Percentiles rank a stretch among this genome's conserved stretches.
Evolutionary conservation across 306 rosid genomes (phyloP).

Genomic region (Castanopsis chinensis): DNA sequence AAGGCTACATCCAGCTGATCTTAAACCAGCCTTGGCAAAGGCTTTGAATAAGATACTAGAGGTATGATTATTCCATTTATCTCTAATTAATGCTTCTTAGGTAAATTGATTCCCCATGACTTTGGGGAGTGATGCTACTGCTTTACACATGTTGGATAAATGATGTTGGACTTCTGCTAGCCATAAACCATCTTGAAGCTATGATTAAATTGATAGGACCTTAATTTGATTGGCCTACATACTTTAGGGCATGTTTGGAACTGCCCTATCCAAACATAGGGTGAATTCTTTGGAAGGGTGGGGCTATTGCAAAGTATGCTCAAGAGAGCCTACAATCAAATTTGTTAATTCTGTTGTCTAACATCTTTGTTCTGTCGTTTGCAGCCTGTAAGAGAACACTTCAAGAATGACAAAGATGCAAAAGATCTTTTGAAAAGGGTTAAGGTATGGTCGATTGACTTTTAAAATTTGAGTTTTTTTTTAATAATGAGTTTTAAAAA

Average conservation of each 20-base stretch:
- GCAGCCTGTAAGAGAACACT: slow-evolving; percentile 82
- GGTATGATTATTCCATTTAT: too few species aligned
- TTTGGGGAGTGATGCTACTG: too few species aligned
- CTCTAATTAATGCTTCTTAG: too few species aligned
- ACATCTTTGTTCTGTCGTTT: slow-evolving; percentile 23
- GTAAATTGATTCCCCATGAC: too few species aligned
- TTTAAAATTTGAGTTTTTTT: background rate
- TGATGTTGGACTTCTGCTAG: too few species aligned
- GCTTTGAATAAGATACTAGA: too few species aligned
- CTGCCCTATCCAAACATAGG: background rate
- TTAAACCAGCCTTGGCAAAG: too few species aligned
- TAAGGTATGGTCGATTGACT: slow-evolving; percentile 44
- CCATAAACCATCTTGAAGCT: background rate
- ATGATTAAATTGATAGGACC: background rate
- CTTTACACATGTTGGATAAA: too few species aligned
- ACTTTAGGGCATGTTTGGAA: background rate
- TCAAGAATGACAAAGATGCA: slow-evolving; percentile 62
- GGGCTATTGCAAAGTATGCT: background rate
- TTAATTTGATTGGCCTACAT: background rate
- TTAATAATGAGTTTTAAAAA: too few species aligned
- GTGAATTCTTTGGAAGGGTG: background rate
- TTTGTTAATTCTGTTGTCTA: background rate
- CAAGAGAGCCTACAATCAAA: background rate
- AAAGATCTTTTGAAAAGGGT: slow-evolving; percentile 65
- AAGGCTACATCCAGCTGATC: too few species aligned